phyloP scores from a whole-genome alignment of 2,329 filamentous ascomycete genomes.

The Exophiala aquamarina region DNA sequence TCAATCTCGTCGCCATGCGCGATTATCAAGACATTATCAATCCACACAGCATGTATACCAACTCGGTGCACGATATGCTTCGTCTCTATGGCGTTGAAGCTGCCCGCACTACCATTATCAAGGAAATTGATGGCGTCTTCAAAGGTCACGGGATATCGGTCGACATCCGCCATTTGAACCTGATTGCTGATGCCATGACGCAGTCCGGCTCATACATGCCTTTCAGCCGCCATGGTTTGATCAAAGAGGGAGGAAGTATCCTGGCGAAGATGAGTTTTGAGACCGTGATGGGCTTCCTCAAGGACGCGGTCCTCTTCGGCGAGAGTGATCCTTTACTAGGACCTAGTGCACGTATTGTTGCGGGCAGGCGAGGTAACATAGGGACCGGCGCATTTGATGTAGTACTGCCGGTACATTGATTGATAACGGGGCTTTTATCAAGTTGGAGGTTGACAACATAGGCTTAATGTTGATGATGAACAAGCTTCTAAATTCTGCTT shows the following conservation, averaged over 20 bases:
- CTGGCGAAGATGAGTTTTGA: constrained; percentile 99
- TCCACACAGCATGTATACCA: constrained; percentile 82
- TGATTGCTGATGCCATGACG: constrained; percentile 99
- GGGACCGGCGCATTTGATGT: constrained; percentile 94
- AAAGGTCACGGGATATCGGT: constrained; percentile 87
- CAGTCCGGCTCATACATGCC: constrained; percentile 82
- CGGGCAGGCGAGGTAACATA: constrained; percentile 76
- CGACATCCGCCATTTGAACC: constrained; percentile 85
- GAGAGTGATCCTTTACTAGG: constrained; percentile 87
- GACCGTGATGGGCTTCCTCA: constrained; percentile 90
- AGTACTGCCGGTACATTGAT: constrained; percentile 43
- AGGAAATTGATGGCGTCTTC: constrained; percentile 84
- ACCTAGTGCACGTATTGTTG: constrained; percentile 84
- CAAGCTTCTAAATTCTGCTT: background rate
- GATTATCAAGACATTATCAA: constrained; percentile 82
- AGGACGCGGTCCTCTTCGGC: constrained; percentile 84
- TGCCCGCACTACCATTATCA: constrained; percentile 80
- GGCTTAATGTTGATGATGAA: background rate
- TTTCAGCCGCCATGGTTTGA: constrained; percentile 86
- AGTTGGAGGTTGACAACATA: background rate
- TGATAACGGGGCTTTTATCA: background rate
- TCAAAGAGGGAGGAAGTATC: constrained; percentile 76
- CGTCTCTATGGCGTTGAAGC: constrained; percentile 90
- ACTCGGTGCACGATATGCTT: constrained; percentile 86
- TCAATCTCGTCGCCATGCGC: constrained; percentile 89